Base-by-base conservation (phyloP, 306 rosid genomes). In the Rosa multiflora region DNA sequence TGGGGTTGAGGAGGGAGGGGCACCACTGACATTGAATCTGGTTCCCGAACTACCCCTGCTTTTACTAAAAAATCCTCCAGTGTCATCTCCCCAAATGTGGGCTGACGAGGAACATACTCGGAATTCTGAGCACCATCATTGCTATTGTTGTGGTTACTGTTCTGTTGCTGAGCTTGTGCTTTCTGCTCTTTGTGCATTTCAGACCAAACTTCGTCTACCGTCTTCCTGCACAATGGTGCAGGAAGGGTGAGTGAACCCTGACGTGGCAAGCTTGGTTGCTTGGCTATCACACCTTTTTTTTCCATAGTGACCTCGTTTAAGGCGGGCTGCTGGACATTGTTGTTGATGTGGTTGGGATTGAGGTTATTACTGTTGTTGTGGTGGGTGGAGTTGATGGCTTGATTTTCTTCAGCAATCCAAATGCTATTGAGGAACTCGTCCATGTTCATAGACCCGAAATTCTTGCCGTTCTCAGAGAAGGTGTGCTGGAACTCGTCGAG, bases 371-470 rank as follows among this genome's bases (percentile, higher is more conserved):
- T 20, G 52, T 43, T 14, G 42, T 13, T 2, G 70, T 18, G 20
- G 76, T 40, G 67, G 53, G 75, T 14, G 37, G 80, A 44, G 67
- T 78, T 84, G 37, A 71, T 53, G 73, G 83, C 90, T 61, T 89
- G 95, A 71, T 88, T 88, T 58, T 95, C 98, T 79, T 95, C 98
- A 0, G 97, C 98, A 5, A 82, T 95, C 99, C 99, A 95, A 2
- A 95, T 90, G 78, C 96, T 91, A 37, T 81, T 90, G 51, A 95
- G 93, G 61, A 95, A 92, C 88, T 92, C 99, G 72, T 95, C 99
- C 99, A 95, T 95, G 87, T 95, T 95, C 97, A 95, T 95, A 29
- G 97, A 92, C 2, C 98, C 98, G 3, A 95, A 91, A 42, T 92
- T 89, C 88, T 91, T 95, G 39, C 98, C 90, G 1, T 77, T 82